These are phyloP conservation scores for Musa acuminata DNA, from an alignment of 176 grass and related monocot genomes.

Conservation along the genomic window DNA sequence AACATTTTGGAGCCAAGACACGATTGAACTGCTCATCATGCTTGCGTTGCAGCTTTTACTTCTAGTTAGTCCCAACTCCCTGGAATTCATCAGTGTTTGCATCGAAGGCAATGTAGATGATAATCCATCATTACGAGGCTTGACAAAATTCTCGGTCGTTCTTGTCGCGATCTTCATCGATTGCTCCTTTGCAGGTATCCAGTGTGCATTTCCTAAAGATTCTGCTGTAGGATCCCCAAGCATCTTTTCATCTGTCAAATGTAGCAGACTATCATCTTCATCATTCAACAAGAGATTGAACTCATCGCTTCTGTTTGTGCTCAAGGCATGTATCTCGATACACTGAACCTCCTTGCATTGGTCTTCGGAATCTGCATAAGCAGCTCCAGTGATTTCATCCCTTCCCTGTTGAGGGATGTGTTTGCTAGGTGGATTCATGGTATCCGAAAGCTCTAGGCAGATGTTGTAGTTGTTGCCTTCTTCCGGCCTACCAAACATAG, in stretches of 20 bases:
- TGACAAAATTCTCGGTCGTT: slow-evolving; percentile 16
- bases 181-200: slow-evolving; percentile 6
- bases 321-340: slow-evolving; percentile 39
- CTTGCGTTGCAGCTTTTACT: slow-evolving; percentile 81
- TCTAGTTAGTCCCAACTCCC: slow-evolving; percentile 36
- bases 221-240: slow-evolving; percentile 16
- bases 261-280: slow-evolving; percentile 32
- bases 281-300: slow-evolving; percentile 32
- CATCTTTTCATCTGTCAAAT: slow-evolving; percentile 41
- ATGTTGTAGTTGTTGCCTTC: slow-evolving; percentile 24
- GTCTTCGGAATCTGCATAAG: slow-evolving; percentile 30
- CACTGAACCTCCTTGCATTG: slow-evolving; percentile 83
- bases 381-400: slow-evolving; percentile 7
- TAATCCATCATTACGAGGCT: slow-evolving; percentile 20
- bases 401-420: slow-evolving; percentile 12
- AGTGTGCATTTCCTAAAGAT: neutral
- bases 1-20: slow-evolving; percentile 51
- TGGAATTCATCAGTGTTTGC: slow-evolving; percentile 44
- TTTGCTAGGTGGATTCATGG: slow-evolving; percentile 2
- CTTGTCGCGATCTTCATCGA: neutral
- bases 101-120: slow-evolving; percentile 18
- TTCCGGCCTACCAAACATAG: slow-evolving; percentile 35
- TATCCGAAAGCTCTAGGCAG: neutral
- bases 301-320: slow-evolving; percentile 34
- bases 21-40: slow-evolving; percentile 51